Base-by-base conservation (phyloP, 106 monocot genomes). In the Chionographis japonica region DNA sequence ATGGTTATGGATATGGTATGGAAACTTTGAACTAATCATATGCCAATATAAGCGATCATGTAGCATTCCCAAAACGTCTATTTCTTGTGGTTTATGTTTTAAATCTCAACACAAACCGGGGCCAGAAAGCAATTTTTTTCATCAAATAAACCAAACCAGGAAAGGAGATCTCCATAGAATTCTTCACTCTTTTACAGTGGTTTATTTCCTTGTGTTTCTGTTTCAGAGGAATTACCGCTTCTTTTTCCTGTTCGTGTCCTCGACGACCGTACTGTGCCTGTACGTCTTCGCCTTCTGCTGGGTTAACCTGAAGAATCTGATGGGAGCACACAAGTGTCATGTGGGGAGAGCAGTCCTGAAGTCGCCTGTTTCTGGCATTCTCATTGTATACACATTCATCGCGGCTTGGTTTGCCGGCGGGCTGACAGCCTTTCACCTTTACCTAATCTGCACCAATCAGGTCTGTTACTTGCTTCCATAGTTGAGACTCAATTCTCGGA, bases 281-380 rank as follows among this genome's bases (percentile, higher is more conserved):
- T 88, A 81, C 67, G 88, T 88, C 52, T 88, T 88, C 36, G 63
- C 50, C 46, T 88, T 81, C 49, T 78, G 84, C 78, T 88, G 84
- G 88, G 81, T 81, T 9, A 81, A 78, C 72, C 78, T 88, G 19
- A 63, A 63, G 17, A 81, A 75, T 63, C 78, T 81, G 11, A 81
- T 77, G 67, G 58, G 27, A 19, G 67, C 68, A 27, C 43, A 59
- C 52, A 38, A 78, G 15, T 84, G 84, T 63, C 78, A 63, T 61
- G 51, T 88, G 9, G 74, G 84, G 78, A 65, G 50, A 67, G 84
- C 84, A 2, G 38, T 84, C 20, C 12, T 63, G 41, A 74, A 69
- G 58, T 87, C 80, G 36, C 87, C 87, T 7, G 77, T 77, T 58
- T 83, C 87, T 42, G 80, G 74, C 3, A 49, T 83, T 74, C 87